Evolutionary conservation across 768 basidiomycete genomes (phyloP), one percentile per base, ranked within the genome.

Genomic region (Kwoniella sp.): DNA sequence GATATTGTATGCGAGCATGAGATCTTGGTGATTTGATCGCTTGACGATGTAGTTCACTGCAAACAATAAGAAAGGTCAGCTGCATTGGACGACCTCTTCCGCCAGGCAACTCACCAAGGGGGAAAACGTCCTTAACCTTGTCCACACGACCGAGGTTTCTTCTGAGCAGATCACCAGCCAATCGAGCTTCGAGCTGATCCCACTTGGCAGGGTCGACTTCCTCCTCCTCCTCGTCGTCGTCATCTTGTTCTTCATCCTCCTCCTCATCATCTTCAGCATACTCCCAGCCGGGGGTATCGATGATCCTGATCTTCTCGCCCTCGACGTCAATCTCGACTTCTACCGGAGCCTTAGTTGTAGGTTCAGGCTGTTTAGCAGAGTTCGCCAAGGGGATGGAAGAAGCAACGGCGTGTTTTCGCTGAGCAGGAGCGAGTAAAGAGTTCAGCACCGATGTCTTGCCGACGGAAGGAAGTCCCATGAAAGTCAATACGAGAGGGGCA

Each of bases 381-480:
- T 69, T 68, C 12, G 49, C 57, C 75, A 40, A 84, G 77, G n/a
- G 85, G 64, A 40, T 78, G 79, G 76, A 90, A 13, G 72, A 48
- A 1, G 73, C 92, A 8, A 89, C 82, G 8, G 86, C 83, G 21
- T 90, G 77, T 48, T 68, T 9, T 81, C 81, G 13, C 49, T 54
- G 53, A 15, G 40, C 37, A 82, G 70, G 57, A 82, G 85, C 52
- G 82, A 82, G 19, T 86, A 96, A 82, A 1, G 91, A 89, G 79
- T 96, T 93, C 70, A 95, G 83, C 49, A 95, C 82, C 0, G 90
- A 84, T 53, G 90, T 90, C 82, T 96, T 95, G 15, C 93, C 93
- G 13, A 84, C 92, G 73, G 92, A 92, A 0, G 90, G 85, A 25
- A 90, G 79, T n/a, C 93, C 93, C 63, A 90, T 87, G 21, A 95